phyloP scores from a whole-genome alignment of 2,329 filamentous ascomycete species.

The Epichloe bromicola region DNA sequence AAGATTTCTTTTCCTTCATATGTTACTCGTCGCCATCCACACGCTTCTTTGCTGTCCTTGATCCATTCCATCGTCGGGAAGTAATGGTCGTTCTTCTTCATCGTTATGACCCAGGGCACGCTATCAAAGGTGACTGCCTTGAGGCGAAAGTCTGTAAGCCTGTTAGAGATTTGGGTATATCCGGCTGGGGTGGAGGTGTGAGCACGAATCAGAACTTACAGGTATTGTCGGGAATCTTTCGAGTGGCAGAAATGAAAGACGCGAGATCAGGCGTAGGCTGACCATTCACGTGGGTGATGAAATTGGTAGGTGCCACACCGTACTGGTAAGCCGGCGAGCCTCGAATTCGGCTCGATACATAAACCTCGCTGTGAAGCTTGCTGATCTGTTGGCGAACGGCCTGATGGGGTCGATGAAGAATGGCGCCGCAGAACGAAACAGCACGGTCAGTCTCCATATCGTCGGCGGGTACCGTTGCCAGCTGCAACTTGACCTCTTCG shows the following conservation, averaged over 20 bases:
- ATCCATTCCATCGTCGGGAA: constrained; percentile 60
- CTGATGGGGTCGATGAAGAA: constrained; percentile 86
- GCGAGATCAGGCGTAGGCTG: constrained; percentile 71
- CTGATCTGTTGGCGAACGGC: constrained; percentile 95
- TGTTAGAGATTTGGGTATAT: constrained; percentile 7
- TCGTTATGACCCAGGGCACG: constrained; percentile 97
- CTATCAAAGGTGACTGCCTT: constrained; percentile 98
- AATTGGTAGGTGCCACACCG: constrained; percentile 88
- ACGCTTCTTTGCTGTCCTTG: constrained; percentile 45
- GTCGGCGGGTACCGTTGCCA: constrained; percentile 77
- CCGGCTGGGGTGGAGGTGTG: background rate
- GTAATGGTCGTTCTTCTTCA: constrained; percentile 99
- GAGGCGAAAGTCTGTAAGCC: constrained; percentile 69
- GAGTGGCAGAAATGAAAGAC: constrained; percentile 66
- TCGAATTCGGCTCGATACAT: constrained; percentile 75
- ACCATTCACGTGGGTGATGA: constrained; percentile 92
- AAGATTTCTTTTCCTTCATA: constrained; percentile 44
- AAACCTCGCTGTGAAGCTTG: constrained; percentile 91
- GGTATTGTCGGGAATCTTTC: constrained; percentile 87
- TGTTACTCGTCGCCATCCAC: constrained; percentile 50
- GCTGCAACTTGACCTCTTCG: constrained; percentile 59
- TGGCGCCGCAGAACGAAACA: constrained; percentile 87
- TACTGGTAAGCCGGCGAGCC: constrained; percentile 82
- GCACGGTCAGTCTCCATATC: constrained; percentile 88
- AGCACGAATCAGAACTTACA: constrained; percentile 37